Percentiles rank a stretch among this genome's conserved stretches.
Evolutionary conservation across 192 early-diverging fungal species (phyloP).

Genomic region (Mortierella claussenii): DNA sequence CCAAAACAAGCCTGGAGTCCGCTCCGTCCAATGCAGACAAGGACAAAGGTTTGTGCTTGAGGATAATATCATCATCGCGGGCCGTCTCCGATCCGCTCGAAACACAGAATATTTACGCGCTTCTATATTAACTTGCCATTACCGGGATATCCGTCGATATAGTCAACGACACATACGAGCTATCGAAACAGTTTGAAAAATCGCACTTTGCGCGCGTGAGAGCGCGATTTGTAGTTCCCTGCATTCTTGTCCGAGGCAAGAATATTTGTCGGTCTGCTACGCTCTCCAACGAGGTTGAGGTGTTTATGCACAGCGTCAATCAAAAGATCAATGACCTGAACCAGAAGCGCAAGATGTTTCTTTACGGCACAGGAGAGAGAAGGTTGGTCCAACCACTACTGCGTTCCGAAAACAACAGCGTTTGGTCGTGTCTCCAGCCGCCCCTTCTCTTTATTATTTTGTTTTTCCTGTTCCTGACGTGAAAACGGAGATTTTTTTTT

Average conservation of each 20-base stretch:
- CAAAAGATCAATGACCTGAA: conserved; percentile 51
- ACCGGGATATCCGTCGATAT: too few relatives aligned
- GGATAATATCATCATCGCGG: too few relatives aligned
- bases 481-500: neutral
- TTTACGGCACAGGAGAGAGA: conserved; percentile 45
- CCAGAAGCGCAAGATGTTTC: conserved; percentile 47
- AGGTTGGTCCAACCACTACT: conserved; percentile 13
- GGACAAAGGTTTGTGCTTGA: conserved; percentile 42
- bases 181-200: conserved; percentile 49
- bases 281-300: conserved; percentile 51
- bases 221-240: conserved; percentile 51
- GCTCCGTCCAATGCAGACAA: conserved; percentile 19
- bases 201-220: conserved; percentile 54
- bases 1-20: conserved; percentile 1
- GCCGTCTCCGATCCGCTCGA: too few relatives aligned
- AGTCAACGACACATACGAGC: conserved; percentile 50
- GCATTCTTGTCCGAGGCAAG: conserved; percentile 46
- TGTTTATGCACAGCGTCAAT: conserved; percentile 48
- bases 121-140: too few relatives aligned
- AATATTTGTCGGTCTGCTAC: conserved; percentile 54
- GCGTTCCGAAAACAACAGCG: neutral
- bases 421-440: neutral
- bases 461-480: neutral
- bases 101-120: too few relatives aligned
- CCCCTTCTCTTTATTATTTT: neutral